Evolutionary conservation across 208 protist genomes (phyloP), one percentile per base, ranked within the genome.

Genomic region (Acanthamoeba lenticulata): DNA sequence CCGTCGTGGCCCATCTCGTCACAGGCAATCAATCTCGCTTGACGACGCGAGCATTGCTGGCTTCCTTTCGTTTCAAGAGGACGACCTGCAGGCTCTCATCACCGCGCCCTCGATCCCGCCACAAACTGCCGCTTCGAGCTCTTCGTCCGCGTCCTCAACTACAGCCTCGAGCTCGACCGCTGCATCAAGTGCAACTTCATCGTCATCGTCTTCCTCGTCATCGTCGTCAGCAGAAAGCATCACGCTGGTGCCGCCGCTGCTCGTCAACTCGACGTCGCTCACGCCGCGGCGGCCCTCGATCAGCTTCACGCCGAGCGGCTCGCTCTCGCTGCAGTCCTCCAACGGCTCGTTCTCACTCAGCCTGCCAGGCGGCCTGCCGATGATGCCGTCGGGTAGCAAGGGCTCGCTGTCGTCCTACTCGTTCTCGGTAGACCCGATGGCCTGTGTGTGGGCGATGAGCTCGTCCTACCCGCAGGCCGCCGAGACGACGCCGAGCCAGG

Each of bases 61-160:
- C 44, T 89, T 89, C 52, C 81, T 89, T 2, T 89, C 81, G 15
- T 89, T 89, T 24, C 81, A 89, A 32, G 81, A 89, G 1, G 81
- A 89, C 17, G 81, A 89, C 36, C 44, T 89, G 52, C 81, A 89
- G 45, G 38, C 81, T 17, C 81, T 89, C 4, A 42, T 89, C 47
- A 65, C 81, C 2, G 29, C 81, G 3, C 32, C 81, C 7, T 55
- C 47, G 52, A 38, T 60, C 6, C 45, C 42, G 15, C 52, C 52
- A 24, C 52, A 60, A 60, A 21, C 52, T 2, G 17, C 52, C 19
- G 52, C 52, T 21, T 4, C 2, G 19, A 21, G 19, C 47, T 19
- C 47, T 60, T 1, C 57, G 57, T 19, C n/a, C 57, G n/a, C 27
- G 27, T n/a, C n/a, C 3, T 13, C 47, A 2, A 17, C 44, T 7